Base-by-base conservation (phyloP, 192 early-diverging fungal genomes). In the Coemansia sp. region DNA sequence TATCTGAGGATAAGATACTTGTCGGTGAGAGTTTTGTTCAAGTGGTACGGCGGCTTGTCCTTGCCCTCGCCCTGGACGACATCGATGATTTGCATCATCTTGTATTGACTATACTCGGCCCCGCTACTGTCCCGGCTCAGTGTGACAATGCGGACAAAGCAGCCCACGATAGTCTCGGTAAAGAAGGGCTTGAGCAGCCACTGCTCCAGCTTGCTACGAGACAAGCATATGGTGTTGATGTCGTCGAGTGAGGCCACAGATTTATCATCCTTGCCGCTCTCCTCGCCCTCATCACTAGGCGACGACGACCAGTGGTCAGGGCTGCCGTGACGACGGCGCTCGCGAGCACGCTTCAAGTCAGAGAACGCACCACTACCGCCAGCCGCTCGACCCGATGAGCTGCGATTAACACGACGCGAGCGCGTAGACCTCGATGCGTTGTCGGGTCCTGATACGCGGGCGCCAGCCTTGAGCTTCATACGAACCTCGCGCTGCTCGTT, bases 101-200 rank as follows among this genome's bases (percentile, higher is more conserved):
- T 84, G 67, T 81, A 68, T 65, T 83, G 74, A 57, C 87, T 78
- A 68, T 91, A 85, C 47, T 80, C 70, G 12, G 53, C 24, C 61
- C 91, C 92, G 40, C 89, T 75, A 61, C 80, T 72, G 55, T 82
- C 80, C 20, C 69, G 70, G 36, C 58, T 77, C 20, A 75, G 31
- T 5, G 75, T 82, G 18, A 82, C 85, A 15, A 94, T 74, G 20
- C 91, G 89, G 20, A 89, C 89, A 76, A 88, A 90, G 62, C 87
- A 91, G 5, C 89, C 93, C 40, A 78, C 78, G 9, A 88, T 87
- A 5, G 92, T 86, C 2, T 88, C 72, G 50, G 88, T 84, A 72
- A 95, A 91, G 64, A 90, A 92, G 8, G 90, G 88, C 31, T 80
- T 73, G 78, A 91, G 88, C 36, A 91, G 65, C 93, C 93, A 94